Conservation (phyloP, 768 basidiomycete genomes). For the Rhodosporidiobolus odoratus region DNA sequence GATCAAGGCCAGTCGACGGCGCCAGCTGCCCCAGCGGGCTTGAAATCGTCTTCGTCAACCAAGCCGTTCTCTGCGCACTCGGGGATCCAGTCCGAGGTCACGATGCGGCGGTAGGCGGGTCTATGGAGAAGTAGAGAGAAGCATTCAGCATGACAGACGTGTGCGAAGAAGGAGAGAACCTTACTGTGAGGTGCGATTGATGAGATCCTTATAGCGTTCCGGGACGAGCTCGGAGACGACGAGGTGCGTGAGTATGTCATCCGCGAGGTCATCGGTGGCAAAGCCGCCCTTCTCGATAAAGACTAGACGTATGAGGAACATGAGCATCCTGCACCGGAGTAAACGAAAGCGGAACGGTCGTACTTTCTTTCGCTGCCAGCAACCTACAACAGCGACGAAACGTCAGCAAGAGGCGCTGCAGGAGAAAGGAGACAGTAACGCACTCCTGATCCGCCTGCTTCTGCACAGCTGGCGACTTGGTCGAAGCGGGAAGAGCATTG, state of each 20-base stretch:
- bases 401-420: background rate
- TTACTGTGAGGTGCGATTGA: conserved; percentile 15
- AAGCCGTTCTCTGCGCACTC: conserved; percentile 6
- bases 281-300: conserved; percentile 67
- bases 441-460: conserved; percentile 57
- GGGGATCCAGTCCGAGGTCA: conserved; percentile 23
- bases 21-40: background rate
- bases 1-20: background rate
- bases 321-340: background rate
- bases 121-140: background rate
- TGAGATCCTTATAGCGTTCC: conserved; percentile 11
- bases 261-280: conserved; percentile 58
- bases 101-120: conserved; percentile 27
- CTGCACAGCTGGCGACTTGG: conserved; percentile 42
- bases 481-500: conserved; percentile 48
- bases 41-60: conserved; percentile 21
- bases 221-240: conserved; percentile 49
- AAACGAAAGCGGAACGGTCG: background rate
- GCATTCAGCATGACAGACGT: background rate
- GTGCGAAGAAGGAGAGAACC: background rate
- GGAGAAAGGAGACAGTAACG: conserved; percentile 30
- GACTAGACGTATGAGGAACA: background rate
- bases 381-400: background rate
- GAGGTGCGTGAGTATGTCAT: conserved; percentile 79
- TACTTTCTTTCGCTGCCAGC: background rate